Conservation (phyloP, 148 eudicot species). For the Amaranthus cruentus region DNA sequence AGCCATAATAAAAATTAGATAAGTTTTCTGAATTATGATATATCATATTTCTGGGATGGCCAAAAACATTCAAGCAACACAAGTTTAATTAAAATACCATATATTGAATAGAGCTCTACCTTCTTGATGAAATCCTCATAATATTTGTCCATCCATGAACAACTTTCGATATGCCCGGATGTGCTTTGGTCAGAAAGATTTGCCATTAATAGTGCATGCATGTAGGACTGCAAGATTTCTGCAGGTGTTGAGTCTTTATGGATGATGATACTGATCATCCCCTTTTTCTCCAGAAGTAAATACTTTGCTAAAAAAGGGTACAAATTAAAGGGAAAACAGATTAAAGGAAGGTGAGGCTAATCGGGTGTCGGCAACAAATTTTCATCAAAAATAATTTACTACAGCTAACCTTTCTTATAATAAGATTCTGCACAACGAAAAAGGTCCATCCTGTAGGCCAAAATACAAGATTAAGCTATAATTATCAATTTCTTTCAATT, state of each 20-base stretch:
- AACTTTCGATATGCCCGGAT: conserved; percentile 52
- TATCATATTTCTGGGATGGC: neutral
- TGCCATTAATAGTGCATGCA: conserved; percentile 85
- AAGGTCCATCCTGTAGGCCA: conserved; percentile 57
- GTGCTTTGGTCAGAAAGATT: conserved; percentile 36
- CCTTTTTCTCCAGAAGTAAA: conserved; percentile 58
- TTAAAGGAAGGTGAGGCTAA: neutral
- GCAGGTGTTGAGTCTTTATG: conserved; percentile 67
- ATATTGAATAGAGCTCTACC: conserved; percentile 34
- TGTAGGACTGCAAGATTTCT: conserved; percentile 66
- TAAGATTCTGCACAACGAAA: conserved; percentile 52
- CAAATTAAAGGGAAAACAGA: too few species aligned
- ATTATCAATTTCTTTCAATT: neutral
- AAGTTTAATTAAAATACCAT: neutral
- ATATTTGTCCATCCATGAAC: conserved; percentile 79
- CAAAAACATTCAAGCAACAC: neutral
- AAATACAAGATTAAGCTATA: conserved; percentile 8
- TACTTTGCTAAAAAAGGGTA: conserved; percentile 46
- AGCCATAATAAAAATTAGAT: neutral
- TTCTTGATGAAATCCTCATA: conserved; percentile 52
- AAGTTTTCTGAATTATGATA: neutral
- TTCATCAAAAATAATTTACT: neutral
- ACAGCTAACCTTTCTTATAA: conserved; percentile 56
- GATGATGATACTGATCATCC: conserved; percentile 50
- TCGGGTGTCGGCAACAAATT: neutral